Conservation (phyloP, 192 early-diverging fungal species). For the Coemansia sp. region DNA sequence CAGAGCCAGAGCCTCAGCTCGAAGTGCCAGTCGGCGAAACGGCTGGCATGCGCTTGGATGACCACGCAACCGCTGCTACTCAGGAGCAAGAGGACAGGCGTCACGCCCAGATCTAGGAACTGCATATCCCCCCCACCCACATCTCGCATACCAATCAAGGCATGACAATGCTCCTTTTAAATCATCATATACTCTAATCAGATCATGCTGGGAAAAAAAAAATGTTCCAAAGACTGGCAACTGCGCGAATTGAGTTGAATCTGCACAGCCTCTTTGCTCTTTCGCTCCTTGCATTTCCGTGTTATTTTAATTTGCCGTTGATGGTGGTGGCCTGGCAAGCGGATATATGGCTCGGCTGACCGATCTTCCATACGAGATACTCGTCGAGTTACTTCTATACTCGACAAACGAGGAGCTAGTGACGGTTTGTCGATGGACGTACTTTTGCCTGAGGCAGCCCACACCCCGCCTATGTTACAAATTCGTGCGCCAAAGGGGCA, state of each 20-base stretch:
- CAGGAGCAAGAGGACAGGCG: neutral
- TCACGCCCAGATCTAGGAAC: neutral
- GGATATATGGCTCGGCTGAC: slow-evolving; percentile 36
- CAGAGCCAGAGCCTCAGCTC: neutral
- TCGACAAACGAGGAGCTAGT: slow-evolving; percentile 35
- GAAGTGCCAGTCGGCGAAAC: slow-evolving; percentile 10
- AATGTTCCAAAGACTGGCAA: too few relatives aligned
- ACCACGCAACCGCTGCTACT: slow-evolving; percentile 11
- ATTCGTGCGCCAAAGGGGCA: slow-evolving; percentile 35
- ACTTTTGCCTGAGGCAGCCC: slow-evolving; percentile 23
- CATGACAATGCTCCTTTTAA: too few relatives aligned
- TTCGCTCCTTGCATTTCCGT: neutral
- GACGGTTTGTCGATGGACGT: slow-evolving; percentile 31
- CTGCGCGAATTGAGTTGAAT: neutral
- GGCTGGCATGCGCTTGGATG: slow-evolving; percentile 28
- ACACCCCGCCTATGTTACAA: slow-evolving; percentile 42
- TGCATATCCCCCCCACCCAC: neutral
- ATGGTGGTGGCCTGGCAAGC: slow-evolving; percentile 1
- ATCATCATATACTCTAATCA: too few relatives aligned
- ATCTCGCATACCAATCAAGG: neutral
- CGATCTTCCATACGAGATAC: slow-evolving; percentile 48
- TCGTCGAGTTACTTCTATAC: slow-evolving; percentile 21
- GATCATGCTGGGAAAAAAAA: neutral
- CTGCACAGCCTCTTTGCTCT: neutral
- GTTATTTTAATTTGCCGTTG: neutral